These are phyloP conservation scores for Themeda triandra DNA, from an alignment of 176 grass and related monocot genomes.

Conservation along the genomic window DNA sequence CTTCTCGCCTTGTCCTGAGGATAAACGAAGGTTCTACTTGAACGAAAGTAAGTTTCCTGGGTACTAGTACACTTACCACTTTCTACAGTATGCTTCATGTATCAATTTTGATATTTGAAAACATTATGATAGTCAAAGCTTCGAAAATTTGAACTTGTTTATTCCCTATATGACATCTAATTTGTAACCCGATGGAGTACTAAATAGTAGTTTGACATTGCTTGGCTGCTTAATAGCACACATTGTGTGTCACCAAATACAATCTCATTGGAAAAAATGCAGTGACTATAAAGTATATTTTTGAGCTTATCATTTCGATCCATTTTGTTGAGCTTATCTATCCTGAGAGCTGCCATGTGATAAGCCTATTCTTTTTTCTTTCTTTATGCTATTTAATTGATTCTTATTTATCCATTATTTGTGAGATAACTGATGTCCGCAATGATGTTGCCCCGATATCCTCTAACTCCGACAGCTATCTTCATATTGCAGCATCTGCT, in stretches of 20 bases:
- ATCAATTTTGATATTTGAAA: not conserved
- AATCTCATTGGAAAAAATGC: not conserved
- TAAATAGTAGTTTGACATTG: not conserved
- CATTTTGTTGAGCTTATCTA: not conserved
- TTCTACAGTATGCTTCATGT: not conserved
- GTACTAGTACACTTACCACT: conserved; percentile 7
- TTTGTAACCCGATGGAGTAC: not conserved
- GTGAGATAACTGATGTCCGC: not conserved
- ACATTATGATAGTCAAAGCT: not conserved
- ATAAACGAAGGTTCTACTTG: conserved; percentile 85
- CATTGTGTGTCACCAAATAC: conserved; percentile 15
- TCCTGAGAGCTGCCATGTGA: not conserved
- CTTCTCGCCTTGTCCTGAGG: conserved; percentile 78
- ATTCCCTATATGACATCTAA: not conserved
- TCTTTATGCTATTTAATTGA: conserved; percentile 3
- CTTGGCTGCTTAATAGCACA: not conserved
- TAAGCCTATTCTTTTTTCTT: not conserved
- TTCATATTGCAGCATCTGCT: conserved; percentile 72
- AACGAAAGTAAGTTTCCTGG: conserved; percentile 73
- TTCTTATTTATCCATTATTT: conserved; percentile 12
- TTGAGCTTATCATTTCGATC: not conserved
- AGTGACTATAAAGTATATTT: not conserved
- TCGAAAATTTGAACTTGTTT: not conserved
- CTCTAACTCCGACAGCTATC: conserved; percentile 30
- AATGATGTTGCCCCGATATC: conserved; percentile 4